These are phyloP conservation scores for Magnusiomyces tetraspermus DNA, from an alignment of 1,139 yeast genomes.

Conservation along the genomic window DNA sequence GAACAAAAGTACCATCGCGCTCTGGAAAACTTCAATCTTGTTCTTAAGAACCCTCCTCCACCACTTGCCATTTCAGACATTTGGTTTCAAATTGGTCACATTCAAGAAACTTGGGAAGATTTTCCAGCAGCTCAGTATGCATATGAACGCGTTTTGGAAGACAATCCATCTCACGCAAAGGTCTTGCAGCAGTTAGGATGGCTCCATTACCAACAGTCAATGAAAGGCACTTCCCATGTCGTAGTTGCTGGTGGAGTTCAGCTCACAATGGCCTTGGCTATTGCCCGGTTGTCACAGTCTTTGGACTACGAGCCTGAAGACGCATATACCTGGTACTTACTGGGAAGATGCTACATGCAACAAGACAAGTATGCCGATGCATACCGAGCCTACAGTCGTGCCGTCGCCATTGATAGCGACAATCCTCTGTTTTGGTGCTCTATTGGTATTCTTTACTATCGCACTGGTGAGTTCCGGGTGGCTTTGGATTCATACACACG, in stretches of 20 bases:
- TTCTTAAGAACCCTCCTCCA: conserved; percentile 81
- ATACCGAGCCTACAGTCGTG: conserved; percentile 96
- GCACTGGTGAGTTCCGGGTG: conserved; percentile 89
- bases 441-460: conserved; percentile 86
- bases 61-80: conserved; percentile 95
- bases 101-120: conserved; percentile 86
- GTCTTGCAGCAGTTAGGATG: conserved; percentile 95
- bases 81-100: conserved; percentile 97
- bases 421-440: conserved; percentile 99
- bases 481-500: conserved; percentile 96
- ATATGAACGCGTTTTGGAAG: conserved; percentile 80
- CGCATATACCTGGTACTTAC: conserved; percentile 94
- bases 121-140: conserved; percentile 91
- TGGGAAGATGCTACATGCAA: conserved; percentile 95
- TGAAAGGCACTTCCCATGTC: conserved; percentile 7
- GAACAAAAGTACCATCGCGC: conserved; percentile 83
- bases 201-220: conserved; percentile 65
- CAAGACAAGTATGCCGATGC: conserved; percentile 92
- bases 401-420: conserved; percentile 90
- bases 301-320: conserved; percentile 83
- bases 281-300: conserved; percentile 72
- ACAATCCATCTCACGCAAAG: conserved; percentile 89
- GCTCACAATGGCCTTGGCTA: conserved; percentile 58
- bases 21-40: conserved; percentile 88
- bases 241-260: conserved; percentile 54